A percentile compares a stretch with the other conserved stretches of the same genome.
Conservation (phyloP, 176 grass and related monocot genomes). For the Themeda triandra region DNA sequence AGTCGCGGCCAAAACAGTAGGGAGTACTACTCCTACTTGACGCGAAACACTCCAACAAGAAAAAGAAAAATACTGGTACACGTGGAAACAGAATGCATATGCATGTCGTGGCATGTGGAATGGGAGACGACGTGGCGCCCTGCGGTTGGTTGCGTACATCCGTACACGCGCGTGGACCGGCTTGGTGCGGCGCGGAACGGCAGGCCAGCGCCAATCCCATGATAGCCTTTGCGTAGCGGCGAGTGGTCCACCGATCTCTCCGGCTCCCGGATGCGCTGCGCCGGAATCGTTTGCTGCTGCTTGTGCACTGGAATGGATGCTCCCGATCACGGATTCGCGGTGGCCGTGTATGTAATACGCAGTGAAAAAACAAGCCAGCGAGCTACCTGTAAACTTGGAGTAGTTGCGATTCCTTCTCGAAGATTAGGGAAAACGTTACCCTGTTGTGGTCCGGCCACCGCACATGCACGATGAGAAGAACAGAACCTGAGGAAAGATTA, state of each 20-base stretch:
- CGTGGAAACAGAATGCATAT: background rate
- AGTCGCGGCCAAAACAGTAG: background rate
- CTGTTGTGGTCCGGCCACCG: no score
- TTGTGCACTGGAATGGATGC: no score
- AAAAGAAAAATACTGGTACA: background rate
- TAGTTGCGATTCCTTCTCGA: no score
- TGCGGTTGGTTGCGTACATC: background rate
- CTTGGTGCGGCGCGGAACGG: background rate
- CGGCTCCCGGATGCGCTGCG: background rate
- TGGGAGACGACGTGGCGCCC: background rate
- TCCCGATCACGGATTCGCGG: no score
- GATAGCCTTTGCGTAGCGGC: background rate
- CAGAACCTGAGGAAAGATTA: no score
- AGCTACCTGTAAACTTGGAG: no score
- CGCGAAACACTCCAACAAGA: background rate
- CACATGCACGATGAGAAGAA: no score
- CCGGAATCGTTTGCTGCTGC: background rate
- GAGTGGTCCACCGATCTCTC: background rate
- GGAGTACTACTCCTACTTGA: background rate
- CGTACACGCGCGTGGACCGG: background rate
- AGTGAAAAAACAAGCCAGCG: no score
- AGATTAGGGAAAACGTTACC: no score
- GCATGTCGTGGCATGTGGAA: background rate
- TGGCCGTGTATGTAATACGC: no score
- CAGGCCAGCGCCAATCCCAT: background rate